Evolutionary conservation across 352 stramenopile species (phyloP), one percentile per base, ranked within the genome.

Genomic region (Phytophthora foliorum): DNA sequence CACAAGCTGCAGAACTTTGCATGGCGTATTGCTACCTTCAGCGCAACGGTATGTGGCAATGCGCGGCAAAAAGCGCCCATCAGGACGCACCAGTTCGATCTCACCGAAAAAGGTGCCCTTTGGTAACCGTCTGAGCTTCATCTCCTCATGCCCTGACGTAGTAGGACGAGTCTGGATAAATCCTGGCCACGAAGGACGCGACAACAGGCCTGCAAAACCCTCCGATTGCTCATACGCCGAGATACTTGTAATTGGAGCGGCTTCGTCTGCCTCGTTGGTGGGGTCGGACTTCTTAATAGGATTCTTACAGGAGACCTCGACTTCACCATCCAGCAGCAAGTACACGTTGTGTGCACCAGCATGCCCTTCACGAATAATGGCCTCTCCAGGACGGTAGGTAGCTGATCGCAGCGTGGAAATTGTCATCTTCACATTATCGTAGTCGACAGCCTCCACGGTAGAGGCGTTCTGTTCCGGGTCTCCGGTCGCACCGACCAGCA

Each of bases 391-490:
- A 2, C 71, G 63, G 56, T 89, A 94, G 10, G 75, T 90, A 39
- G 78, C 86, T 0, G 88, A 94, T 11, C 83, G 84, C 21, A 95
- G 57, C 21, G 84, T 92, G 19, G 82, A 94, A 36, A 95, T 95
- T 5, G 82, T 88, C 66, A 93, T 90, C 57, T 94, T 93, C 3
- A 95, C 85, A 38, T 93, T 87, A 31, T 95, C 84, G 29, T 94
- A 95, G 16, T 79, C 74, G 19, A 95, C 83, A 38, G 82, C 64
- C 19, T 92, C 64, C 24, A 90, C 75, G 1, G 78, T 73, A 9
- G 75, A 77, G 0, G 74, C 64, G 31, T 75, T 82, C 57, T 91
- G 72, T 39, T 95, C 88, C 0, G 88, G 88, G 48, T 95, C 88
- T 0, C 88, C 88, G 2, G 82, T 91, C 1, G 84, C 77, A 5